Evolutionary conservation across 2,329 filamentous ascomycete genomes (phyloP).

Genomic region (Colletotrichum gigasporum): DNA sequence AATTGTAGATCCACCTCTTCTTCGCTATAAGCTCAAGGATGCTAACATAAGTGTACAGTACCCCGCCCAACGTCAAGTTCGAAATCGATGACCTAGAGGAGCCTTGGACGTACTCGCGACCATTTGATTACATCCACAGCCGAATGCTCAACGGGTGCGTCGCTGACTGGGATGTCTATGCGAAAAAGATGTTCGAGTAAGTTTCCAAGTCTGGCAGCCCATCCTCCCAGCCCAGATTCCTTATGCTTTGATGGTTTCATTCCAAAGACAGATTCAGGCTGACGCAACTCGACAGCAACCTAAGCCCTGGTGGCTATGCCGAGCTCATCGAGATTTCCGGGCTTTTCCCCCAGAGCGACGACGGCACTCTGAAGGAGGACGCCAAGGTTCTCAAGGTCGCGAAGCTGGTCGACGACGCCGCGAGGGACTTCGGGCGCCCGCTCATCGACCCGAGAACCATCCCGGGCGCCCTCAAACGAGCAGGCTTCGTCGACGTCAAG

Average conservation of each 20-base stretch:
- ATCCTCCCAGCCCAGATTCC: slow-evolving; percentile 43
- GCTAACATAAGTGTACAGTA: too few species aligned
- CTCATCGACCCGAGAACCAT: slow-evolving; percentile 11
- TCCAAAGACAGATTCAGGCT: too few species aligned
- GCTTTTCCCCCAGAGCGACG: slow-evolving; percentile 7
- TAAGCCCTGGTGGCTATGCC: slow-evolving; percentile 1
- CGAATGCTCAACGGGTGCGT: slow-evolving; percentile 64
- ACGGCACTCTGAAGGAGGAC: not conserved
- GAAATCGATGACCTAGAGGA: slow-evolving; percentile 48
- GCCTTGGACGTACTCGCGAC: slow-evolving; percentile 39
- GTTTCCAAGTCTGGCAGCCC: too few species aligned
- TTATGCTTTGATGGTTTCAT: too few species aligned
- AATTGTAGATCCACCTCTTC: slow-evolving; percentile 37
- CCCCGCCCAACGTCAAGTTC: slow-evolving; percentile 51
- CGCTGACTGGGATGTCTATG: slow-evolving; percentile 62
- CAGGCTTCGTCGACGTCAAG: slow-evolving; percentile 45
- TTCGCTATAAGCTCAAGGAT: too few species aligned
- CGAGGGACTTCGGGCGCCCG: too few species aligned
- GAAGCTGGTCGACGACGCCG: not conserved
- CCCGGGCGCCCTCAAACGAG: slow-evolving; percentile 25
- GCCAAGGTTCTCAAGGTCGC: slow-evolving; percentile 31
- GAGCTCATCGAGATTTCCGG: slow-evolving; percentile 10
- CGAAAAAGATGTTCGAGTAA: too few species aligned
- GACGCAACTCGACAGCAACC: not conserved
- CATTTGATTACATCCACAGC: slow-evolving; percentile 69